phyloP scores from a whole-genome alignment of 148 eudicot genomes.

The Rhododendron kiyosumense region DNA sequence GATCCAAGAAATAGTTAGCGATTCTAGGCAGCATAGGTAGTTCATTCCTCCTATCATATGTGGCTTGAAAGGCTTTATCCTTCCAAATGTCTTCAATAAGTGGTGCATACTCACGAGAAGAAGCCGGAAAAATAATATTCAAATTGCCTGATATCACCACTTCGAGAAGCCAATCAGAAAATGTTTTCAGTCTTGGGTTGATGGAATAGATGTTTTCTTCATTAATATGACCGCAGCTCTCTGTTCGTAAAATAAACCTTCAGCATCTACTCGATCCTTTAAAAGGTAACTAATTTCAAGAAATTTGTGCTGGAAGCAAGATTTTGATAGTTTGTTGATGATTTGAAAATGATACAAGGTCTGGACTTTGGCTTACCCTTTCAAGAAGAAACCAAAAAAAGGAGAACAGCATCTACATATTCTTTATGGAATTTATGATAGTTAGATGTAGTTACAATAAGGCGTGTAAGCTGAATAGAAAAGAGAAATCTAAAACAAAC shows the following conservation, averaged over 20 bases:
- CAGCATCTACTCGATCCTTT: background rate
- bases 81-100: constrained; percentile 74
- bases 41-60: constrained; percentile 58
- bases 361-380: background rate
- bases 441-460: background rate
- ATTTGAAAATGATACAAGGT: background rate
- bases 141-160: constrained; percentile 64
- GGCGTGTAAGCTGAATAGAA: background rate
- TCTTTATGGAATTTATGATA: background rate
- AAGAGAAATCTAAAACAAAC: background rate
- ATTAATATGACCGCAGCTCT: constrained; percentile 12
- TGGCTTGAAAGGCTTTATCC: constrained; percentile 66
- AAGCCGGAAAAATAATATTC: constrained; percentile 59
- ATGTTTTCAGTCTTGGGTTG: constrained; percentile 46
- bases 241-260: constrained; percentile 22
- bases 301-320: background rate
- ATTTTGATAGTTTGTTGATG: background rate
- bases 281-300: background rate
- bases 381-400: background rate
- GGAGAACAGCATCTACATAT: background rate
- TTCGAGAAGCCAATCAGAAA: constrained; percentile 73
- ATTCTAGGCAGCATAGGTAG: constrained; percentile 50
- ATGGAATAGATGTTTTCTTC: constrained; percentile 39
- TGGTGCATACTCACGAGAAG: constrained; percentile 71
- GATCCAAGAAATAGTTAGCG: constrained; percentile 62